Evolutionary conservation across 495 filamentous ascomycete genomes (phyloP).

Genomic region (Penicillium malachiteum): DNA sequence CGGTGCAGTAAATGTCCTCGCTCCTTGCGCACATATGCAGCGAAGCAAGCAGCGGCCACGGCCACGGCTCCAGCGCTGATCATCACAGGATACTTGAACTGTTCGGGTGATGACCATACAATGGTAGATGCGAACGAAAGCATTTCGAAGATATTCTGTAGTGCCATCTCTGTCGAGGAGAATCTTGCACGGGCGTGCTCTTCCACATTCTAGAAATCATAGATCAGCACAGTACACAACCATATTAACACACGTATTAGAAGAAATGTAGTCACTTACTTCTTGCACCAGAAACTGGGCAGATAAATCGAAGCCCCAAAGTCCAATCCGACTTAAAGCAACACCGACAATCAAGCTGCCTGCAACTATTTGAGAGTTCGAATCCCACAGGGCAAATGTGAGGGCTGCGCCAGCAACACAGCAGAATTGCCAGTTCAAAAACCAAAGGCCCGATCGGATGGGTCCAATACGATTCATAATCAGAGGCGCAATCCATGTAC

Average conservation of each 20-base stretch:
- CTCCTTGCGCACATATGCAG: constrained; percentile 53
- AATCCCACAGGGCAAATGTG: constrained; percentile 38
- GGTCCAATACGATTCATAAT: constrained; percentile 57
- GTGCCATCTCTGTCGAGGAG: constrained; percentile 58
- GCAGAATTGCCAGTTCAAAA: constrained; percentile 58
- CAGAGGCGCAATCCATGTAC: constrained; percentile 48
- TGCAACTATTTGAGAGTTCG: constrained; percentile 34
- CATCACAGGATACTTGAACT: constrained; percentile 61
- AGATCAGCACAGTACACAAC: background rate
- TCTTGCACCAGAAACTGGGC: constrained; percentile 66
- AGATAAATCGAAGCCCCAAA: constrained; percentile 69
- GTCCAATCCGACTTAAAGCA: constrained; percentile 58
- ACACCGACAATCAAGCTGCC: constrained; percentile 50
- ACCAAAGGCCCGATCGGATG: constrained; percentile 62
- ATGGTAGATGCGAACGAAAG: constrained; percentile 61
- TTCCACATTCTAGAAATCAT: constrained; percentile 44
- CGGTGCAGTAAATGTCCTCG: constrained; percentile 64
- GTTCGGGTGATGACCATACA: constrained; percentile 51
- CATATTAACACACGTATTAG: background rate
- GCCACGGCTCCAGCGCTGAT: constrained; percentile 54
- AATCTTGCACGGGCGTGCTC: constrained; percentile 53
- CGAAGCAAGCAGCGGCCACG: constrained; percentile 51
- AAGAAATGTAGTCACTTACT: constrained; percentile 34
- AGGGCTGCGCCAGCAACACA: constrained; percentile 46
- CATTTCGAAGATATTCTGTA: constrained; percentile 68